phyloP scores from a whole-genome alignment of 2,329 filamentous ascomycete species.

The Bipolaris gigantea region DNA sequence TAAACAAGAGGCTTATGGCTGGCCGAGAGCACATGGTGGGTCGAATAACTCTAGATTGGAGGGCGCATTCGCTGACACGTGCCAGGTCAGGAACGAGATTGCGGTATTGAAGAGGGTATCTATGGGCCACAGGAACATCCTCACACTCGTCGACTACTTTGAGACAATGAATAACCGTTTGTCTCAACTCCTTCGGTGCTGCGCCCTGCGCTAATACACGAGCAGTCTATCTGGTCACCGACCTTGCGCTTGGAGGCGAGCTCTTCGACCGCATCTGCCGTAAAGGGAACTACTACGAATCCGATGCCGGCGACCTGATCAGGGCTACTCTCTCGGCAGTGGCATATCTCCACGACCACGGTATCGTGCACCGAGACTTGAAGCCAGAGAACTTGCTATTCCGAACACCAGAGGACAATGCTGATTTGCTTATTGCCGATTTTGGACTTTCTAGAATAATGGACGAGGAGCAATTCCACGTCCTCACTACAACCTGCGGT shows the following conservation, averaged over 20 bases:
- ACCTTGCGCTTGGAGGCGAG: conserved; percentile 93
- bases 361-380: conserved; percentile 95
- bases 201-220: conserved; percentile 10
- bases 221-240: conserved; percentile 88
- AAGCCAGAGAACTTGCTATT: conserved; percentile 98
- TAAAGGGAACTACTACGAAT: conserved; percentile 98
- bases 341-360: conserved; percentile 96
- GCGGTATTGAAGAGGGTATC: conserved; percentile 97
- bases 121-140: conserved; percentile 97
- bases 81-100: conserved; percentile 92
- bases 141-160: conserved; percentile 98
- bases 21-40: conserved; percentile 95
- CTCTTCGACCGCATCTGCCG: conserved; percentile 98
- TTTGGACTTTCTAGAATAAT: conserved; percentile 96
- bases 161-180: conserved; percentile 97
- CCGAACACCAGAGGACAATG: conserved; percentile 95
- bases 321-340: conserved; percentile 95
- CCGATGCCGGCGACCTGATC: conserved; percentile 92
- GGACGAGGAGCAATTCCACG: conserved; percentile 98
- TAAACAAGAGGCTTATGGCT: conserved; percentile 98
- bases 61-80: conserved; percentile 12
- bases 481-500: conserved; percentile 94
- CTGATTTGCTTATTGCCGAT: conserved; percentile 93
- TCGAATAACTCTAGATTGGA: background rate
- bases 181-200: conserved; percentile 22